phyloP scores from a whole-genome alignment of 495 filamentous ascomycete species.

The Aspergillus affinis region DNA sequence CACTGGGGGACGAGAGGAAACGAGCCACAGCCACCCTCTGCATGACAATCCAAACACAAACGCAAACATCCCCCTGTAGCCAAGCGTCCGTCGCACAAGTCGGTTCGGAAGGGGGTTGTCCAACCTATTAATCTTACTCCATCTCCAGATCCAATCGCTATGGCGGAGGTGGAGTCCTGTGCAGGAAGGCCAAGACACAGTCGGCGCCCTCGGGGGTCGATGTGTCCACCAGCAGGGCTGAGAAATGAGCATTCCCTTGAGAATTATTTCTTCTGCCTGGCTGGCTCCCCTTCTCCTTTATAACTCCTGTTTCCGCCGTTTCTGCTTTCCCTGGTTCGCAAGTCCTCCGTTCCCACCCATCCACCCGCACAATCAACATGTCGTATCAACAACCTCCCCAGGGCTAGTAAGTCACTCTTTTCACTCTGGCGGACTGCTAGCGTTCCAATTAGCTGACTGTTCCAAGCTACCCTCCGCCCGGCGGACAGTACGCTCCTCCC shows the following conservation, averaged over 20 bases:
- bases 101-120: neutral
- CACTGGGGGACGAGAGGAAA: too few relatives aligned
- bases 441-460: neutral
- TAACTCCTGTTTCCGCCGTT: neutral
- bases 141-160: constrained; percentile 10
- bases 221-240: constrained; percentile 15
- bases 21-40: neutral
- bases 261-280: constrained; percentile 14
- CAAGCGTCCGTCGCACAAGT: neutral
- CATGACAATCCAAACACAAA: neutral
- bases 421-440: neutral
- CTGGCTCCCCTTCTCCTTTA: constrained; percentile 3
- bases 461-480: constrained; percentile 18
- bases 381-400: constrained; percentile 19
- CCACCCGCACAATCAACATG: constrained; percentile 9
- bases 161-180: constrained; percentile 8
- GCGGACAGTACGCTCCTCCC: constrained; percentile 20
- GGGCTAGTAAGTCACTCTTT: constrained; percentile 14
- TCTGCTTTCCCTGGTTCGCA: neutral
- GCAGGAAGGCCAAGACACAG: constrained; percentile 16
- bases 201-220: constrained; percentile 1
- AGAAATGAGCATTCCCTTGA: neutral
- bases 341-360: neutral
- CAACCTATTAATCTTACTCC: neutral
- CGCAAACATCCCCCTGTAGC: neutral